Conservation (phyloP, 805 yeast species). For the Lipomyces anomalus region DNA sequence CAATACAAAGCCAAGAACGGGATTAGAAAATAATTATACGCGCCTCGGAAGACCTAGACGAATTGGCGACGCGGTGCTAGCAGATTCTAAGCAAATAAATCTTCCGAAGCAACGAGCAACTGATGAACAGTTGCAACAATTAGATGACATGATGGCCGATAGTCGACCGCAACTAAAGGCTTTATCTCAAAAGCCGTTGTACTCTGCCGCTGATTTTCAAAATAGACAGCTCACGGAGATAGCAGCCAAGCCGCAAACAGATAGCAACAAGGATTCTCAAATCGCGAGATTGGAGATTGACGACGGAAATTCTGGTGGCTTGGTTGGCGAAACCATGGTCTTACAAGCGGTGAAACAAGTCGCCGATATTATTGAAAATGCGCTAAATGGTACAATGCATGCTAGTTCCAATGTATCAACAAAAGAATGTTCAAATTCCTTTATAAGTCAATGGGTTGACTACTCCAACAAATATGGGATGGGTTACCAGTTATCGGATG, state of each 20-base stretch:
- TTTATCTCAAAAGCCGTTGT: not conserved
- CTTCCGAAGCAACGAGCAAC: not conserved
- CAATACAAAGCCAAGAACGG: constrained; percentile 2
- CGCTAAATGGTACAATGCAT: not conserved
- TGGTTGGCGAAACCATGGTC: constrained; percentile 40
- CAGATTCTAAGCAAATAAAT: not conserved
- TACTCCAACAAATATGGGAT: constrained; percentile 94
- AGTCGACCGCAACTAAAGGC: not conserved
- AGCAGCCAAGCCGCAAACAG: constrained; percentile 1
- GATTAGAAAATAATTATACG: constrained; percentile 7
- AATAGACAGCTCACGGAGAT: constrained; percentile 3
- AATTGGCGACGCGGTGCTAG: constrained; percentile 6
- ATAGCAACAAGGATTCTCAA: not conserved
- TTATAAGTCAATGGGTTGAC: constrained; percentile 95
- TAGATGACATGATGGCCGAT: not conserved
- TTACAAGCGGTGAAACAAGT: not conserved
- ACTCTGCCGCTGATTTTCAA: constrained; percentile 1
- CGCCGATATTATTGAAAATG: not conserved
- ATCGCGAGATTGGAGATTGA: not conserved
- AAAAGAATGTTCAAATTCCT: constrained; percentile 20
- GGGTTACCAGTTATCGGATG: constrained; percentile 85
- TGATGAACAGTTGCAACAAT: not conserved
- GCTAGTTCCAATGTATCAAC: not conserved
- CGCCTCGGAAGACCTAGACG: constrained; percentile 15
- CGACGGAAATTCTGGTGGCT: not conserved